Evolutionary conservation across 768 basidiomycete species (phyloP).

Genomic region (Russula abietina): DNA sequence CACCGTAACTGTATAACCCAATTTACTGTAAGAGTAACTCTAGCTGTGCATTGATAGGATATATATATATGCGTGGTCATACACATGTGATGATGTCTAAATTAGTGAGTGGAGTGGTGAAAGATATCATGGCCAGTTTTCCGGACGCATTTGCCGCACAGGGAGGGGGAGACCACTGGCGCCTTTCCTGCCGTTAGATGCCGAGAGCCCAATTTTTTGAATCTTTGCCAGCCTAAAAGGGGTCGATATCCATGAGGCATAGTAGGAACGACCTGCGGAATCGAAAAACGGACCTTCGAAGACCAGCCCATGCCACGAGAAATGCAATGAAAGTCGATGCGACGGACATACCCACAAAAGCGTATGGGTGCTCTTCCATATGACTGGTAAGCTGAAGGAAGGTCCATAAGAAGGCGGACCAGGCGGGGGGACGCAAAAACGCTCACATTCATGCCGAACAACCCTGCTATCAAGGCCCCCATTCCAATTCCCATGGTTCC

Average conservation of each 20-base stretch:
- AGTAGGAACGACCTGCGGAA: constrained; percentile 16
- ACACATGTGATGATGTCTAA: constrained; percentile 19
- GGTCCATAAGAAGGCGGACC: constrained; percentile 19
- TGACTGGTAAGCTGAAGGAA: constrained; percentile 58
- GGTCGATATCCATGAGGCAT: constrained; percentile 1
- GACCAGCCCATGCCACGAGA: constrained; percentile 57
- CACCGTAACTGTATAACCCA: background rate
- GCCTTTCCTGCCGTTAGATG: constrained; percentile 9
- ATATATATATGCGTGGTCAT: constrained; percentile 22
- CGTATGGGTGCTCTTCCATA: constrained; percentile 66
- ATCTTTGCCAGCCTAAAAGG: constrained; percentile 37
- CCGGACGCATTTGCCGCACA: constrained; percentile 4
- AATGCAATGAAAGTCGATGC: constrained; percentile 53
- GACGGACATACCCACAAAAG: constrained; percentile 62
- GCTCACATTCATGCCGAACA: constrained; percentile 96
- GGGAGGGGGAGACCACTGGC: constrained; percentile 12
- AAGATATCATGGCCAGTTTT: background rate
- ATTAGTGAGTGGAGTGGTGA: background rate
- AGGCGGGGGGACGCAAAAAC: constrained; percentile 8
- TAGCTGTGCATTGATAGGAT: background rate
- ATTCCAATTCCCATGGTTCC: constrained; percentile 88
- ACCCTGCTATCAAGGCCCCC: constrained; percentile 82
- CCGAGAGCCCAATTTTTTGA: constrained; percentile 20
- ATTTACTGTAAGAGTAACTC: background rate
- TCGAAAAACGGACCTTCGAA: constrained; percentile 45